Base-by-base conservation (phyloP, 2,329 filamentous ascomycete species). In the Phialocephala sp. region DNA sequence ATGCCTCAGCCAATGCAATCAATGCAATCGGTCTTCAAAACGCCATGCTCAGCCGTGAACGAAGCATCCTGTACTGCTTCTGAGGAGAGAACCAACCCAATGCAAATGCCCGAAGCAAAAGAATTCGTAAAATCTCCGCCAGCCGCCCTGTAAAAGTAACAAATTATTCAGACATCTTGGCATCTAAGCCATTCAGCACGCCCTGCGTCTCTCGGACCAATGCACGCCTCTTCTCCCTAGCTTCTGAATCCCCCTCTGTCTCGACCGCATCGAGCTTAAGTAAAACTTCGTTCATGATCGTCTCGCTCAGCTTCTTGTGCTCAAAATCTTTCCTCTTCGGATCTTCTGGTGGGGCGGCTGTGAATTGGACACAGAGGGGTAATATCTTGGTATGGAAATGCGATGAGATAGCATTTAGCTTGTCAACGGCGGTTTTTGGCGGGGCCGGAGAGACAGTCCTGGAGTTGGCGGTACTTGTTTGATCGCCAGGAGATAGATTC, bases 231-330 rank as follows among this genome's bases (percentile, higher is more conserved):
- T 82, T 85, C 14, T 83, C 79, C 68, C 91, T 83, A 32, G 90
- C 87, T 14, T 89, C 87, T 11, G 80, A 76, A 69, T 91, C 87
- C 5, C 90, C 91, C 57, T 90, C 89, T 0, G 89, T 89, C 71
- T 94, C 91, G 2, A 94, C 87, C 24, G 85, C 88, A 75, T 95
- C 92, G 45, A 93, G 78, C 79, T 94, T 94, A 69, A 95, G 79
- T 43, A 94, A 74, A 2, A 93, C 87, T 72, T 93, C 90, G 68
- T 89, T 87, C 82, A 95, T 82, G 45, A 93, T 85, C 4, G 89
- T 91, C 80, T 95, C 92, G 4, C 87, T 89, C 20, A 95, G 77
- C 75, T 86, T 89, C 76, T 90, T 88, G 76, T 94, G 89, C 74
- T 94, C 90, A 39, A 93, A 91, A 15, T 85, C 84, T 59, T 86